phyloP scores from a whole-genome alignment of 352 stramenopile species.

The Halophytophthora polymorphica region DNA sequence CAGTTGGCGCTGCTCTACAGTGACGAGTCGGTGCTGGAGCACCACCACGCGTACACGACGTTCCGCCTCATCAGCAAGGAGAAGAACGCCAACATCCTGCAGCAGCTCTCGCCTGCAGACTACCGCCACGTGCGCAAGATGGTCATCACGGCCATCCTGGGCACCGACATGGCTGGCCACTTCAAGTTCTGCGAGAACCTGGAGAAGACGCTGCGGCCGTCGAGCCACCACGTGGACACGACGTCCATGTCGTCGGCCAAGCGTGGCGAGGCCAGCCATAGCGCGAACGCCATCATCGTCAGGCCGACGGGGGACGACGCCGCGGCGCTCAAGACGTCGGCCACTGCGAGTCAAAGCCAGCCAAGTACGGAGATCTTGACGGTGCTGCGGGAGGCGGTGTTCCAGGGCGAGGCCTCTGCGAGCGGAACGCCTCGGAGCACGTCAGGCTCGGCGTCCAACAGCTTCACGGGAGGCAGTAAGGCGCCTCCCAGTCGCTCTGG shows the following conservation, averaged over 20 bases:
- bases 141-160: slow-evolving; percentile 85
- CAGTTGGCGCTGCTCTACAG: slow-evolving; percentile 85
- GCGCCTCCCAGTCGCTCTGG: slow-evolving; percentile 10
- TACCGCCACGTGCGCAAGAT: slow-evolving; percentile 85
- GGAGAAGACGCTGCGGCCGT: slow-evolving; percentile 64
- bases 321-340: slow-evolving; percentile 1
- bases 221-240: slow-evolving; percentile 47
- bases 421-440: slow-evolving; percentile 29
- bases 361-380: slow-evolving; percentile 32
- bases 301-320: slow-evolving; percentile 22
- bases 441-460: slow-evolving; percentile 16
- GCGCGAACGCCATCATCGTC: slow-evolving; percentile 21
- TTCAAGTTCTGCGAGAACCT: slow-evolving; percentile 83
- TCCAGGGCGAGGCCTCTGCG: slow-evolving; percentile 40
- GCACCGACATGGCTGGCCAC: slow-evolving; percentile 90
- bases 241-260: slow-evolving; percentile 37
- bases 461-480: slow-evolving; percentile 17
- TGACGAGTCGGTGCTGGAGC: slow-evolving; percentile 88
- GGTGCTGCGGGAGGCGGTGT: slow-evolving; percentile 63
- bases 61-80: slow-evolving; percentile 84
- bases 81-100: slow-evolving; percentile 84
- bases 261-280: slow-evolving; percentile 23
- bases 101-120: slow-evolving; percentile 63
- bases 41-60: slow-evolving; percentile 85
- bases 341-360: slow-evolving; percentile 15